Conservation (phyloP, 2,329 filamentous ascomycete species). For the Cordyceps farinosa region DNA sequence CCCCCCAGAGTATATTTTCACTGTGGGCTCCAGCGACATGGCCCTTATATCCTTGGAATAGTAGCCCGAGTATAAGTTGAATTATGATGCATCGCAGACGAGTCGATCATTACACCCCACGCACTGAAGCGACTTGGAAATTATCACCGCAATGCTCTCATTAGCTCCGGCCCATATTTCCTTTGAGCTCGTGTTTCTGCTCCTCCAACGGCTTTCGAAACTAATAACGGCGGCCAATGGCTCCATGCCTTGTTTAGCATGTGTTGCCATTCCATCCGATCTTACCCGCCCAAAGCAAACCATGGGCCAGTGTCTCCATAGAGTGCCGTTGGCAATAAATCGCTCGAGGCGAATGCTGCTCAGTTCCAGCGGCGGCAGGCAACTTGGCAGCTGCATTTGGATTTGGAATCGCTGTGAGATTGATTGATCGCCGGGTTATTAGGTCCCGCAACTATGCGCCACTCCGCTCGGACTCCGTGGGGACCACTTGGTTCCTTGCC, state of each 20-base stretch:
- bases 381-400: not conserved
- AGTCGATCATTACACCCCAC: not conserved
- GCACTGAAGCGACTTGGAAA: not conserved
- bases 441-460: conserved; percentile 10
- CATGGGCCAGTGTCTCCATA: not conserved
- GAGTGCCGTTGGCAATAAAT: not conserved
- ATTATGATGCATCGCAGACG: not conserved
- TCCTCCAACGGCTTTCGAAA: not conserved
- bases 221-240: not conserved
- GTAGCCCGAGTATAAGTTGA: not conserved
- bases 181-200: not conserved
- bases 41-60: not conserved
- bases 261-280: not conserved
- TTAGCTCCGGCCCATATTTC: not conserved
- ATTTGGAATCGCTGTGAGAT: conserved; percentile 15
- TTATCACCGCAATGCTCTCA: not conserved
- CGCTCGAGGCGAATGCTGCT: no score
- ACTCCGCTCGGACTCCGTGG: conserved; percentile 15
- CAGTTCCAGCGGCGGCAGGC: not conserved
- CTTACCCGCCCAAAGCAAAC: not conserved
- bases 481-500: not conserved
- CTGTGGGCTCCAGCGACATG: not conserved
- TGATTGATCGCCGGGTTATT: conserved; percentile 11
- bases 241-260: not conserved
- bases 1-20: not conserved